phyloP scores from a whole-genome alignment of 176 grass and related monocot genomes.

The Bonia amplexicaulis region DNA sequence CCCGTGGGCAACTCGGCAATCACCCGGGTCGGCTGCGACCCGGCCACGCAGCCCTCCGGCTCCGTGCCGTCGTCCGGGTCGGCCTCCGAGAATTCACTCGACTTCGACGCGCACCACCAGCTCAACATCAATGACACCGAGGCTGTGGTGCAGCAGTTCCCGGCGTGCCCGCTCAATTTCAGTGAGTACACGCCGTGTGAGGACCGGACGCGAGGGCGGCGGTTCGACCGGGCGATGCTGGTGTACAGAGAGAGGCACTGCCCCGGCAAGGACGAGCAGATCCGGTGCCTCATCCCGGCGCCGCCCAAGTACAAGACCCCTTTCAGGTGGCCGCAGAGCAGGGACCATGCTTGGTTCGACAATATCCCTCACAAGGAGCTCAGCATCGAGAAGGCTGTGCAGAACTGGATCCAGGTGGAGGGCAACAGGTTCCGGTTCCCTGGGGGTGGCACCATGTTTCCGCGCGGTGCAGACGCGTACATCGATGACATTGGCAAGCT shows the following conservation, averaged over 20 bases:
- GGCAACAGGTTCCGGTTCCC: conserved; percentile 82
- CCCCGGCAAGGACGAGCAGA: conserved; percentile 62
- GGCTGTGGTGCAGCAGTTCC: conserved; percentile 33
- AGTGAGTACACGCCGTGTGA: conserved; percentile 94
- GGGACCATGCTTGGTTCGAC: conserved; percentile 83
- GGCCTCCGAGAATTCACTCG: conserved; percentile 26
- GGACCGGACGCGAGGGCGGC: conserved; percentile 60
- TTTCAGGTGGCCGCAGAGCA: conserved; percentile 80
- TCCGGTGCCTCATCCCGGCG: conserved; percentile 75
- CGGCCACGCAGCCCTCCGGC: conserved; percentile 4
- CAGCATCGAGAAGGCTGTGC: conserved; percentile 95
- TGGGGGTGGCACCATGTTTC: conserved; percentile 89
- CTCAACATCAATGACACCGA: conserved; percentile 40
- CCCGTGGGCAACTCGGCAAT: conserved; percentile 27
- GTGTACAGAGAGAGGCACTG: conserved; percentile 87
- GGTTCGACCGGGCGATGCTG: conserved; percentile 65
- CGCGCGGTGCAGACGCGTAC: conserved; percentile 69
- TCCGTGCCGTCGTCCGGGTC: conserved; percentile 29
- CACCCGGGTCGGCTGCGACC: conserved; percentile 35
- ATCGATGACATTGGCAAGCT: conserved; percentile 83
- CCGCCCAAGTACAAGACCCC: conserved; percentile 69
- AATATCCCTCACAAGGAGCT: conserved; percentile 98
- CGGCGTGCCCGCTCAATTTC: conserved; percentile 62
- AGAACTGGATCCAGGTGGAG: conserved; percentile 95
- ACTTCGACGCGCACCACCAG: conserved; percentile 78